phyloP scores from a whole-genome alignment of 169 alveolate species.

The Neospora caninum region DNA sequence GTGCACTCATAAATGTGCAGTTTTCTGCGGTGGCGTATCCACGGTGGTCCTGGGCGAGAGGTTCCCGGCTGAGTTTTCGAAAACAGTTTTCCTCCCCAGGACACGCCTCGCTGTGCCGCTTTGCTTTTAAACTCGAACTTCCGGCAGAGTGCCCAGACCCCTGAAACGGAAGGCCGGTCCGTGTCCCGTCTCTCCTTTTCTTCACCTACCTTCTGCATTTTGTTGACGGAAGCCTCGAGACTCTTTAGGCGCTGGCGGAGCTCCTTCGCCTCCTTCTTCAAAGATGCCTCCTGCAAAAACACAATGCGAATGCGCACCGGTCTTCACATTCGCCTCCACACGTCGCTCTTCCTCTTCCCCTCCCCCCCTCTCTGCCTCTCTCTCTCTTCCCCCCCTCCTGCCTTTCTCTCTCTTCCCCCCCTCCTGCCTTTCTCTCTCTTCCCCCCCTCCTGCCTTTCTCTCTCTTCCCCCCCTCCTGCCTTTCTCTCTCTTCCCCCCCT shows the following conservation, averaged over 20 bases:
- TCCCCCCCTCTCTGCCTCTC: conserved; percentile 70
- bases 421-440: conserved; percentile 9
- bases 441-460: conserved; percentile 50
- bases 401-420: neutral
- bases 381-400: conserved; percentile 71
- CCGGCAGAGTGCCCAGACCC: too few relatives aligned
- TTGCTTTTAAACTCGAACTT: too few relatives aligned
- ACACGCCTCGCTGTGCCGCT: too few relatives aligned
- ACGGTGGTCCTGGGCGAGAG: too few relatives aligned
- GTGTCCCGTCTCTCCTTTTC: too few relatives aligned
- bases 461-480: too few relatives aligned
- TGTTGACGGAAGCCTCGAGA: conserved; percentile 12
- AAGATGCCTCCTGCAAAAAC: conserved; percentile 39
- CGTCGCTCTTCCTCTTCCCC: conserved; percentile 61
- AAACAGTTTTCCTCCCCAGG: too few relatives aligned
- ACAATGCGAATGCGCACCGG: neutral
- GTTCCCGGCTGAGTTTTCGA: too few relatives aligned
- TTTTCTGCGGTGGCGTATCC: too few relatives aligned
- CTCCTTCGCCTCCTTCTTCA: conserved; percentile 40
- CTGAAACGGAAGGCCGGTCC: too few relatives aligned
- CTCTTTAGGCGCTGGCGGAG: conserved; percentile 46
- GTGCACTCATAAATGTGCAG: too few relatives aligned
- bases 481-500: too few relatives aligned
- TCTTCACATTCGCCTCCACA: neutral
- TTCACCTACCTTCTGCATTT: conserved; percentile 24